These are phyloP conservation scores for Pulicaria dysenterica DNA, from an alignment of 129 eudicot genomes.

Conservation along the genomic window DNA sequence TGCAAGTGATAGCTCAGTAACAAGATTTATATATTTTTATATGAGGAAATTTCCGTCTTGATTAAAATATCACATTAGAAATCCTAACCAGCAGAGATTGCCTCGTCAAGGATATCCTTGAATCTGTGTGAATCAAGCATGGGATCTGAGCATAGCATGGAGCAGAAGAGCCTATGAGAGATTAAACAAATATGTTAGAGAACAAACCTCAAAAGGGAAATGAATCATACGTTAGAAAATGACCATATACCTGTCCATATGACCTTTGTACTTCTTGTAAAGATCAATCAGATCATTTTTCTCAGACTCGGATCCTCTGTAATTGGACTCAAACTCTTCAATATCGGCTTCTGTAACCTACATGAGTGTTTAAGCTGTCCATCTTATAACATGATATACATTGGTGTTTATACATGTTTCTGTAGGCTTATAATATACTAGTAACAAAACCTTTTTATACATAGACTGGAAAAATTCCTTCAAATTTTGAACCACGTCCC, in stretches of 20 bases:
- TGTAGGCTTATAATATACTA: neutral
- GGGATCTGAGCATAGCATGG: conserved; percentile 95
- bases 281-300: conserved; percentile 80
- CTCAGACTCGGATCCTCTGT: conserved; percentile 92
- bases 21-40: neutral
- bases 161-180: conserved; percentile 78
- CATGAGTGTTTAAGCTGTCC: conserved; percentile 2
- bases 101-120: conserved; percentile 92
- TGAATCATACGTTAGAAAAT: neutral
- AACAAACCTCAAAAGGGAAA: conserved; percentile 11
- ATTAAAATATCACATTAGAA: neutral
- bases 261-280: conserved; percentile 81
- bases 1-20: conserved; percentile 23
- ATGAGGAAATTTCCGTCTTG: neutral
- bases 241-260: conserved; percentile 65
- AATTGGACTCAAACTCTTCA: conserved; percentile 90
- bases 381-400: neutral
- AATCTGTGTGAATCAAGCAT: conserved; percentile 91
- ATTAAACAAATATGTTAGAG: neutral
- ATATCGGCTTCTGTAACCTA: conserved; percentile 94
- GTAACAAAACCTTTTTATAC: conserved; percentile 72
- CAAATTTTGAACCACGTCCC: conserved; percentile 76
- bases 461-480: conserved; percentile 67
- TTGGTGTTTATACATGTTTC: neutral
- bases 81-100: conserved; percentile 67